Base-by-base conservation (phyloP, 345 rosid species). In the Aquilaria sinensis region DNA sequence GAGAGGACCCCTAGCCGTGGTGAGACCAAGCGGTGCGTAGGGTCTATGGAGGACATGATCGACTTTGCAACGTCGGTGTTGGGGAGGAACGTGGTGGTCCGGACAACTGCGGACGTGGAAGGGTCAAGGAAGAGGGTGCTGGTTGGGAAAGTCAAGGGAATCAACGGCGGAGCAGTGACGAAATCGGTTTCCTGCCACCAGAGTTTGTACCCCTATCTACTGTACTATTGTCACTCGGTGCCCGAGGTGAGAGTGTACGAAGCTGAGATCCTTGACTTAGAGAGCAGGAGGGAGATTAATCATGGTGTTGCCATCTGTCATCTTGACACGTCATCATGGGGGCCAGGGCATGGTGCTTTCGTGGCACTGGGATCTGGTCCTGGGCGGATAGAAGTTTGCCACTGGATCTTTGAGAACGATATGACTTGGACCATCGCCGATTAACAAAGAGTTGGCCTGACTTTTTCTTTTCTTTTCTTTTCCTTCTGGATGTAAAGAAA, bases 321-420 rank as follows among this genome's bases (percentile, higher is more conserved):
- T 41, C 0, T 85, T 30, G 91, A 88, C 79, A 88, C 91, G 23
- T 85, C 91, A 10, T 62, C 87, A 0, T 88, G 89, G 96, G 76
- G 96, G 51, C 75, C 80, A 15, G 73, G 71, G 37, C 96, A 88
- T 12, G 91, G 89, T 3, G 91, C 96, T 1, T 88, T 88, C 53
- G 67, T 68, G 72, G 84, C 91, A 11, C 78, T 88, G 2, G 86
- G 89, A 11, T 72, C 80, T 9, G 47, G 75, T 9, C 91, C 96
- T 0, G 95, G 95, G 15, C 68, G 48, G 58, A 81, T 83, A 9
- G 91, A 88, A 74, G 90, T 83, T 9, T 87, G 95, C 67, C 95
- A 87, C 63, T 87, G 95, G 95, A 85, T 87, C 16, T 88, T 85
- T 31, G 85, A 88, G 73, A 85, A 83, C 51, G 96, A 85, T 52